Evolutionary conservation across 1,284 basidiomycete species (phyloP).

Genomic region (Chalciporus sp.): DNA sequence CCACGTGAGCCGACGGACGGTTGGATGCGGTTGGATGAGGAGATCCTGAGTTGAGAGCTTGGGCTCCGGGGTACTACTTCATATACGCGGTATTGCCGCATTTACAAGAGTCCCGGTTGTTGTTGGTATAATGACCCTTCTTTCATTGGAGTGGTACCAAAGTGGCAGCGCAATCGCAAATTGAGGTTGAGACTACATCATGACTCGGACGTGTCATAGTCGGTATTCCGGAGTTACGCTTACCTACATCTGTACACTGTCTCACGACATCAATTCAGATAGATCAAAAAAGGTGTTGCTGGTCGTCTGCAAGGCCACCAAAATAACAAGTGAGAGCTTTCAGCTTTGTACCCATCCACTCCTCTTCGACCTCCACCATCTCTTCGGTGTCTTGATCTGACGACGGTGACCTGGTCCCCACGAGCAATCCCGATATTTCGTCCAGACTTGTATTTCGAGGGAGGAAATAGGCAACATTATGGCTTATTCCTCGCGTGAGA

Average conservation of each 20-base stretch:
- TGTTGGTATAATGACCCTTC: too few species aligned
- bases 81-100: too few species aligned
- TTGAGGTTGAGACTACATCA: background rate
- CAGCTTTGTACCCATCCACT: conserved; percentile 85
- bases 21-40: too few species aligned
- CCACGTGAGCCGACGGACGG: too few species aligned
- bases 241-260: background rate
- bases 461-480: conserved; percentile 87
- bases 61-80: too few species aligned
- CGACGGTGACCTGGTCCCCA: background rate
- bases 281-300: conserved; percentile 56
- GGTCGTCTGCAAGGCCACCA: conserved; percentile 69
- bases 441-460: conserved; percentile 81
- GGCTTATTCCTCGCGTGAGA: conserved; percentile 69
- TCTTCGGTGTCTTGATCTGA: conserved; percentile 37
- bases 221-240: conserved; percentile 2
- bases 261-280: background rate
- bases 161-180: too few species aligned
- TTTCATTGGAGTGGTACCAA: too few species aligned
- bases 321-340: conserved; percentile 86
- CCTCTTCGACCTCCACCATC: conserved; percentile 82
- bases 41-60: too few species aligned
- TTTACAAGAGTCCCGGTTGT: too few species aligned
- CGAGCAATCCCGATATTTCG: conserved; percentile 68
- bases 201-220: background rate